Base-by-base conservation (phyloP, 108 stramenopile species). In the Fragilaria crotonensis region DNA sequence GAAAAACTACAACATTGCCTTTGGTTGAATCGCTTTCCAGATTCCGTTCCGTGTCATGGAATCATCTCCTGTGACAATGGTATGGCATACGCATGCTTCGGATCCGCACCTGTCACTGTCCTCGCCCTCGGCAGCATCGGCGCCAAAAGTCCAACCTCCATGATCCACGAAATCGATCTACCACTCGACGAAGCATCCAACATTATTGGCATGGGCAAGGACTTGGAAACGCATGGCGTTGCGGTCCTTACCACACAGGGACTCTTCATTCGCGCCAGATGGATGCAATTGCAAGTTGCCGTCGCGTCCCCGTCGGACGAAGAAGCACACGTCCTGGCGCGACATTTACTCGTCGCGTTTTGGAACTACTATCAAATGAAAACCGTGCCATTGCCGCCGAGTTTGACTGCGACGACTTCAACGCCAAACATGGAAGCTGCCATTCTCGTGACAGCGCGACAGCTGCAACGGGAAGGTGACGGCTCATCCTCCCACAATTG, bases 401-500 rank as follows among this genome's bases (percentile, higher is more conserved):
- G 54, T 21, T 2, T 21, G 20, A 4, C n/a, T 3, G 3, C 3
- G 1, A n/a, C 33, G 5, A 7, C 30, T 70, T 1, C 69, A 68
- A 46, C 70, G 11, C 64, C 25, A 17, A 57, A 57, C 45, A 28
- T 71, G 28, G 75, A 77, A 67, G 31, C 31, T 20, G 70, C 75
- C 25, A 50, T 67, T 18, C 44, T 77, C 0, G 20, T 45, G 11
- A 57, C 71, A 21, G 75, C 64, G 4, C 54, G 25, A 22, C 70
- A 77, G 60, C 48, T 77, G 32, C 75, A 77, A 45, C 66, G 67
- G 25, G 66, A 67, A 57, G 75, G 60, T 5, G 60, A 57, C 52
- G 59, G 48, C 17, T 54, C 68, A 5, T 62, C 64, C 1, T 60
- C 61, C 14, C 53, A 65, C 20, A 67, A 70, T 60, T 52, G 62